A percentile compares a stretch with the other conserved stretches of the same genome.
Evolutionary conservation across 495 filamentous ascomycete species (phyloP).

Genomic region (Chaetomium cochliodes): DNA sequence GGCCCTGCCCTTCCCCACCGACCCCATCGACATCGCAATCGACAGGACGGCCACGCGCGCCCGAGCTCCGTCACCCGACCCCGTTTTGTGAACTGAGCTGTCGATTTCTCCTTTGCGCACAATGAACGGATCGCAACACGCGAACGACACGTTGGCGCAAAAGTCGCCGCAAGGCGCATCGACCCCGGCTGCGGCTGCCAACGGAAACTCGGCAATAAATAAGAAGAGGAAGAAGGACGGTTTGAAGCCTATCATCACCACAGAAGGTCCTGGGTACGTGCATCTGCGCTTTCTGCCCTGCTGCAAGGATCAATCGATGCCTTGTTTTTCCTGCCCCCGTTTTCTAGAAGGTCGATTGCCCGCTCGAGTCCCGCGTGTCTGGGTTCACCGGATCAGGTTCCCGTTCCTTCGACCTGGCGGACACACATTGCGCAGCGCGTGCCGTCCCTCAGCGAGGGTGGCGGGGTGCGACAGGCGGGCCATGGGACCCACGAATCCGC

Average conservation of each 20-base stretch:
- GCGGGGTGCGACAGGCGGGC: constrained; percentile 35
- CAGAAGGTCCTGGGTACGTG: constrained; percentile 58
- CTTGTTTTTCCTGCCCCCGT: constrained; percentile 21
- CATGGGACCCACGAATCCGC: constrained; percentile 17
- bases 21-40: constrained; percentile 10
- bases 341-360: constrained; percentile 32
- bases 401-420: background rate
- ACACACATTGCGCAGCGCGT: constrained; percentile 16
- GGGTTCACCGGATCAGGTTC: constrained; percentile 28
- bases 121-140: constrained; percentile 39
- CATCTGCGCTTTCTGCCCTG: constrained; percentile 30
- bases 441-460: constrained; percentile 27
- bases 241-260: constrained; percentile 87
- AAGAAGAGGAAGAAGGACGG: constrained; percentile 91
- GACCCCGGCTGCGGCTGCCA: constrained; percentile 28
- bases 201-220: constrained; percentile 48
- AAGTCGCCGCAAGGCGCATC: constrained; percentile 27
- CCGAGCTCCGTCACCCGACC: constrained; percentile 14
- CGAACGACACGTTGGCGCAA: constrained; percentile 32
- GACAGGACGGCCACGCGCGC: constrained; percentile 12
- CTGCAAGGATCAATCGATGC: constrained; percentile 17
- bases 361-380: constrained; percentile 17
- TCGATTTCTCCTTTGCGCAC: constrained; percentile 18
- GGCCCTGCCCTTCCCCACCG: constrained; percentile 13
- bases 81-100: constrained; percentile 12